phyloP scores from a whole-genome alignment of 176 grass and related monocot species.

The Zoysia japonica region DNA sequence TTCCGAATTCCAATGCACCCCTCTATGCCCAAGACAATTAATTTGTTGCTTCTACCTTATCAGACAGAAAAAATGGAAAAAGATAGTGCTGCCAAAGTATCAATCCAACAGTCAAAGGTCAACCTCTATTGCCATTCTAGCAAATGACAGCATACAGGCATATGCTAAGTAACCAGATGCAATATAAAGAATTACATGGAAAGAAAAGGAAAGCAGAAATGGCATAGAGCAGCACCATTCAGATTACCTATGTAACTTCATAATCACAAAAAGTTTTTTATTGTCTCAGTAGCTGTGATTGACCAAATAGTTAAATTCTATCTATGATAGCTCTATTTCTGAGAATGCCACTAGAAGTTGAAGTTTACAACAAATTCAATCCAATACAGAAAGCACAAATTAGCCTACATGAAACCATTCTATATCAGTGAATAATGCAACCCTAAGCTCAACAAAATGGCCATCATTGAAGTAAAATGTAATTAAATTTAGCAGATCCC shows the following conservation, averaged over 20 bases:
- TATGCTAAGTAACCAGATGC: not conserved
- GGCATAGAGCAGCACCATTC: not conserved
- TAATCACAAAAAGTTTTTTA: not conserved
- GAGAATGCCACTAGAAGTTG: too few species aligned
- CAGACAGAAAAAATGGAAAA: not conserved
- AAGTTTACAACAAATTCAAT: too few species aligned
- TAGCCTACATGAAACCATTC: too few species aligned
- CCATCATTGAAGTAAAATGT: too few species aligned
- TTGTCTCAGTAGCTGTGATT: too few species aligned
- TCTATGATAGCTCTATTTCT: too few species aligned
- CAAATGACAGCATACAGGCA: not conserved
- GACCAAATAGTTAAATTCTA: too few species aligned
- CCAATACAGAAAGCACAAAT: too few species aligned
- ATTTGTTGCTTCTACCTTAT: not conserved
- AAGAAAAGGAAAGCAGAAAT: not conserved
- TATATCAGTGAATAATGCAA: too few species aligned
- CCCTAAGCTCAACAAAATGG: too few species aligned
- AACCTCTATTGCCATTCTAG: not conserved
- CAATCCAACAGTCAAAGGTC: not conserved
- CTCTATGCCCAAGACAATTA: not conserved
- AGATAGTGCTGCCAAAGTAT: not conserved
- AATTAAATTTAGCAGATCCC: too few species aligned
- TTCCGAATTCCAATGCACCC: not conserved
- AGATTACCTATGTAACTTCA: not conserved
- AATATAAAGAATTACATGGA: not conserved